These are phyloP conservation scores for Kuraishia piskuri DNA, from an alignment of 805 yeast genomes.

Conservation along the genomic window DNA sequence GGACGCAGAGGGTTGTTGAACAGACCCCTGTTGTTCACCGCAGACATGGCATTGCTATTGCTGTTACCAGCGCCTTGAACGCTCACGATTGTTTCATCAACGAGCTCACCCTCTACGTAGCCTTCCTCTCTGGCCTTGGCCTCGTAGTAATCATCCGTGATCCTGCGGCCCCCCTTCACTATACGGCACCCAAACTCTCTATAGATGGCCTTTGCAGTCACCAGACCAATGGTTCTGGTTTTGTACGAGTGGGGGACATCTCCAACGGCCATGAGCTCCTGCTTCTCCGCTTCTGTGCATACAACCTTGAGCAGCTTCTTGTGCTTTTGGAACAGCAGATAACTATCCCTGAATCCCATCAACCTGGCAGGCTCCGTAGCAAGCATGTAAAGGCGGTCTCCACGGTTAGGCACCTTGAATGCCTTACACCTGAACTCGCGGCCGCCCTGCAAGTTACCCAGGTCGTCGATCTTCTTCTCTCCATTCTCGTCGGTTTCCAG, in stretches of 20 bases:
- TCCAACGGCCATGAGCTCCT: slow-evolving; percentile 72
- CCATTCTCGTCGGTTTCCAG: slow-evolving; percentile 73
- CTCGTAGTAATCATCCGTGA: slow-evolving; percentile 86
- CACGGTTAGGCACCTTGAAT: slow-evolving; percentile 56
- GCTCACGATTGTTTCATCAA: slow-evolving; percentile 29
- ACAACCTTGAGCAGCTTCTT: slow-evolving; percentile 64
- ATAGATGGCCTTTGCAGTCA: slow-evolving; percentile 83
- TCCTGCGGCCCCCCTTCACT: slow-evolving; percentile 69
- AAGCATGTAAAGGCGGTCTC: slow-evolving; percentile 74
- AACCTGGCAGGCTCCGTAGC: slow-evolving; percentile 95
- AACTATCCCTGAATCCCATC: slow-evolving; percentile 90
- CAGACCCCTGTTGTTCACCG: slow-evolving; percentile 3
- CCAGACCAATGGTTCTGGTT: slow-evolving; percentile 82
- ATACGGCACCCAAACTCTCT: slow-evolving; percentile 89
- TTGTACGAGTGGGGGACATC: slow-evolving; percentile 84
- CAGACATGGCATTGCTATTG: slow-evolving; percentile 16
- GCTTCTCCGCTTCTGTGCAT: slow-evolving; percentile 69
- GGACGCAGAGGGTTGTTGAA: slow-evolving; percentile 10
- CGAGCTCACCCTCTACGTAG: slow-evolving; percentile 61
- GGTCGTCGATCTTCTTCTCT: slow-evolving; percentile 55
- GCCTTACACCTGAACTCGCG: slow-evolving; percentile 67
- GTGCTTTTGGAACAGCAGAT: slow-evolving; percentile 82
- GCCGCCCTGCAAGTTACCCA: slow-evolving; percentile 64
- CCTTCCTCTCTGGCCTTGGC: slow-evolving; percentile 46
- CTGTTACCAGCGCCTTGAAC: slow-evolving; percentile 21